Percentiles rank a stretch among this genome's conserved stretches.
phyloP scores from a whole-genome alignment of 73 alveolate genomes.

The Paramecium biaurelia region DNA sequence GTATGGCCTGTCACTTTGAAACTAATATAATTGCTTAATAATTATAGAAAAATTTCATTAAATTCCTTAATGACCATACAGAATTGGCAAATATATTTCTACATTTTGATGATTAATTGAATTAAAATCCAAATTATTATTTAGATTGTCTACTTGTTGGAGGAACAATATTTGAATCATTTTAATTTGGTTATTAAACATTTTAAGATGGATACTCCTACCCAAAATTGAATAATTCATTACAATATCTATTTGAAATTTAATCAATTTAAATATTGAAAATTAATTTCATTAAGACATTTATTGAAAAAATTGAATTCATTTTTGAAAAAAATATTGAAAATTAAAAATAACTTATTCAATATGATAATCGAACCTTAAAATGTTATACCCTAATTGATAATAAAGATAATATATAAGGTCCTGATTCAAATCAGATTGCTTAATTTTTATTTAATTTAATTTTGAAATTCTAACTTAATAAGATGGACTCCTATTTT shows the following conservation, averaged over 20 bases:
- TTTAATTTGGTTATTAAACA: not conserved
- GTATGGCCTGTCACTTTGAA: conserved; percentile 47
- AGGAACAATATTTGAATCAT: not conserved
- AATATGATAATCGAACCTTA: not conserved
- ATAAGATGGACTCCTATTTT: not conserved
- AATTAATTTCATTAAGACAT: not conserved
- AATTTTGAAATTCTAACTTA: not conserved
- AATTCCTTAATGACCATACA: not conserved
- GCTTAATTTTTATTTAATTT: not conserved
- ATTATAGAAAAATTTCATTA: not conserved
- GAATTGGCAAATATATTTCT: not conserved
- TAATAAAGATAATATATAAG: not conserved
- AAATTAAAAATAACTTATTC: not conserved
- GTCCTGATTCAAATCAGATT: not conserved
- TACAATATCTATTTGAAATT: not conserved
- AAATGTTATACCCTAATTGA: not conserved
- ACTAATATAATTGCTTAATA: not conserved
- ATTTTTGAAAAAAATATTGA: not conserved
- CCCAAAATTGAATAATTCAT: conserved; percentile 15
- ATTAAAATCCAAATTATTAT: not conserved
- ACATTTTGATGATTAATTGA: not conserved
- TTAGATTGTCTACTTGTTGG: not conserved
- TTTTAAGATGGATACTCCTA: not conserved
- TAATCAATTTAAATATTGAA: not conserved
- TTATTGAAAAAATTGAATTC: not conserved